These are phyloP conservation scores for Trifolium fragiferum DNA, from an alignment of 306 rosid species.

Conservation along the genomic window DNA sequence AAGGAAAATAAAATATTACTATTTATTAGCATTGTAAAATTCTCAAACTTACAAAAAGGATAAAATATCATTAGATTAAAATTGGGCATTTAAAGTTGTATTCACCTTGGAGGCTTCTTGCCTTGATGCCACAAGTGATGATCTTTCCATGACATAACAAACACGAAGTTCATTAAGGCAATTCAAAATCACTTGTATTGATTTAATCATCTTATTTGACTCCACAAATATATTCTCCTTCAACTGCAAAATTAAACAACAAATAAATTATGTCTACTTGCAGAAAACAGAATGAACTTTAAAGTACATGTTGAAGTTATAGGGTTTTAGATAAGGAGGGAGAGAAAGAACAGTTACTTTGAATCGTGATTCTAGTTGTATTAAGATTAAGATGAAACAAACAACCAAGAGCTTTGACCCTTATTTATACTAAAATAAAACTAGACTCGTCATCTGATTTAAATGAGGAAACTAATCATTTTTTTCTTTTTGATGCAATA, in stretches of 20 bases:
- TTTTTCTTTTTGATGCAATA: background rate
- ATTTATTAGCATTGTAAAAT: background rate
- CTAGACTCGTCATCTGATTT: background rate
- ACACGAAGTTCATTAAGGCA: conserved; percentile 91
- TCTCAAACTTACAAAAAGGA: background rate
- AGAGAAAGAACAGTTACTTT: background rate
- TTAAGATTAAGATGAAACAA: background rate
- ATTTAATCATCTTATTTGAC: conserved; percentile 75
- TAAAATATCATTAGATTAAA: conserved; percentile 26
- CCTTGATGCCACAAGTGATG: conserved; percentile 47
- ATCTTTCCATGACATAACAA: conserved; percentile 65
- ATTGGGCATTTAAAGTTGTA: conserved; percentile 9
- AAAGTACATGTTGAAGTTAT: conserved; percentile 15
- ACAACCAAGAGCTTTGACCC: background rate
- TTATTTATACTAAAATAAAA: background rate
- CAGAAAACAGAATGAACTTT: background rate
- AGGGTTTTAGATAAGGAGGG: conserved; percentile 12
- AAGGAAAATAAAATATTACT: background rate
- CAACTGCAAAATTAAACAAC: conserved; percentile 64
- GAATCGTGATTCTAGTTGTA: background rate
- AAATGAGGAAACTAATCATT: background rate
- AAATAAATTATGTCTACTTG: conserved; percentile 21
- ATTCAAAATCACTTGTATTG: conserved; percentile 83
- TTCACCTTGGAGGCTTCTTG: conserved; percentile 71
- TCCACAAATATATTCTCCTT: conserved; percentile 74